phyloP scores from a whole-genome alignment of 306 rosid genomes.

The Inga leiocalycina region DNA sequence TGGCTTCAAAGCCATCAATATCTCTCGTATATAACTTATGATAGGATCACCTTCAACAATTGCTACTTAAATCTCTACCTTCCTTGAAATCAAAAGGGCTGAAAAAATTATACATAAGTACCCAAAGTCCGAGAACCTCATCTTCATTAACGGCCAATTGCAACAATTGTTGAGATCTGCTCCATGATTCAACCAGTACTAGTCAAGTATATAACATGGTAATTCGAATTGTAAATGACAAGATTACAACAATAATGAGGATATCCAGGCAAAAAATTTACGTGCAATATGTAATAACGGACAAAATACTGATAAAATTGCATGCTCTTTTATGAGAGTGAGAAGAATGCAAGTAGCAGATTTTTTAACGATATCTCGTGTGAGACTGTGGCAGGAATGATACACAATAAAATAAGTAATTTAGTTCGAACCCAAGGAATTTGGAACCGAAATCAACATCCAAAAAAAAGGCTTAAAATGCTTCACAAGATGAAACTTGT shows the following conservation, averaged over 20 bases:
- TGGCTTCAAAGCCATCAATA: too few species aligned
- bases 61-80: too few species aligned
- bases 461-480: background rate
- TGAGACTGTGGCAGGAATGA: background rate
- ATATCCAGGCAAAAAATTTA: background rate
- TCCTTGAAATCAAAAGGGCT: too few species aligned
- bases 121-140: too few species aligned
- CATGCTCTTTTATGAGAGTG: background rate
- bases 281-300: background rate
- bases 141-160: too few species aligned
- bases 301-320: background rate
- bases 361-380: background rate
- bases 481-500: too few species aligned
- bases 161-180: slow-evolving; percentile 35
- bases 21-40: too few species aligned
- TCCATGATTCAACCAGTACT: slow-evolving; percentile 17
- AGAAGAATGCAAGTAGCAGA: background rate
- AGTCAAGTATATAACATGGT: slow-evolving; percentile 8
- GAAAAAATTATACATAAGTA: too few species aligned
- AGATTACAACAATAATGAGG: background rate
- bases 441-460: background rate
- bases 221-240: slow-evolving; percentile 1
- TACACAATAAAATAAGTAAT: background rate
- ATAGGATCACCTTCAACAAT: too few species aligned
- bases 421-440: background rate